phyloP scores from a whole-genome alignment of 2,329 filamentous ascomycete species.

The Aspergillus sp. region DNA sequence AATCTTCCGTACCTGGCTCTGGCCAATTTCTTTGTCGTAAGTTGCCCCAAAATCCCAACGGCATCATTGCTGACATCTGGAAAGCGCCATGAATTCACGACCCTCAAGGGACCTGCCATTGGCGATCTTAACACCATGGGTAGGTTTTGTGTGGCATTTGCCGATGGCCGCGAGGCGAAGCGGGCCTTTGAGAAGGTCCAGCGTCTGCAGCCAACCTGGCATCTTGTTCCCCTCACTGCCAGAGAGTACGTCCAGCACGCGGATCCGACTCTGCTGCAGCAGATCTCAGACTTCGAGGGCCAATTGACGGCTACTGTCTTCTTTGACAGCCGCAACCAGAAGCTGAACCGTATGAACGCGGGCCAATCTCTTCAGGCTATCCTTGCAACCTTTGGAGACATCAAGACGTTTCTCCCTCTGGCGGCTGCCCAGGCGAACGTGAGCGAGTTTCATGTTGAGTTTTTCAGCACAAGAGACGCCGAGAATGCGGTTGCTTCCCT shows the following conservation, averaged over 20 bases:
- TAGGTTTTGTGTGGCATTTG: slow-evolving; percentile 47
- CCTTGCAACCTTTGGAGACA: slow-evolving; percentile 28
- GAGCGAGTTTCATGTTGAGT: slow-evolving; percentile 32
- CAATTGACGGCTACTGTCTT: slow-evolving; percentile 46
- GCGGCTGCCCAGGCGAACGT: slow-evolving; percentile 19
- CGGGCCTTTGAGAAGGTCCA: slow-evolving; percentile 41
- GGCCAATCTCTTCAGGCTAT: slow-evolving; percentile 42
- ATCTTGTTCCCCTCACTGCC: slow-evolving; percentile 37
- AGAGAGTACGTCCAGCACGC: slow-evolving; percentile 36
- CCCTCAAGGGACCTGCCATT: slow-evolving; percentile 31
- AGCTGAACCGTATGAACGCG: slow-evolving; percentile 18
- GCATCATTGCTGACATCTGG: slow-evolving; percentile 1
- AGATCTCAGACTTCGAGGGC: slow-evolving; percentile 43
- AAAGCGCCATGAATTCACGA: slow-evolving; percentile 26
- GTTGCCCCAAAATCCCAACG: slow-evolving; percentile 5
- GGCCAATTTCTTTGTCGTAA: slow-evolving; percentile 32
- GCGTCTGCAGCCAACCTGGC: slow-evolving; percentile 40
- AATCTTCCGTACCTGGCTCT: slow-evolving; percentile 26
- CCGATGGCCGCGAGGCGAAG: slow-evolving; percentile 52
- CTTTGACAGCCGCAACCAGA: slow-evolving; percentile 21
- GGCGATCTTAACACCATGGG: slow-evolving; percentile 27
- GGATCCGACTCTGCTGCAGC: slow-evolving; percentile 16
- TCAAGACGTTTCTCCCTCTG: slow-evolving; percentile 26
- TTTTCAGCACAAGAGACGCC: slow-evolving; percentile 28
- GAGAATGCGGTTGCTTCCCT: slow-evolving; percentile 27